Evolutionary conservation across 352 stramenopile species (phyloP).

Genomic region (Nothophytophthora sp.): DNA sequence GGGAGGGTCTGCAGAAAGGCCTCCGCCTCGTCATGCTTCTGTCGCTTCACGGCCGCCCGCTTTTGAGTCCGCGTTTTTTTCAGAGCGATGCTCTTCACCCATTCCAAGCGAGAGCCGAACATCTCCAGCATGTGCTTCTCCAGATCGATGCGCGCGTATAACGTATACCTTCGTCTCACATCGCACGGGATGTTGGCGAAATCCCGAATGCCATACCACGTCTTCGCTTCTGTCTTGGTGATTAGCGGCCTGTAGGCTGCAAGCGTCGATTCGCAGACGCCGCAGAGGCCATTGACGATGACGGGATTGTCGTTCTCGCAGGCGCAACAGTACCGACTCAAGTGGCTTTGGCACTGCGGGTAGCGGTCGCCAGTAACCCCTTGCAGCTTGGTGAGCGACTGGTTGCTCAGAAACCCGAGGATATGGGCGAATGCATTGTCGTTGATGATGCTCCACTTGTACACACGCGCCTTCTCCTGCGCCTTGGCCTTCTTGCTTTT

Average conservation of each 20-base stretch:
- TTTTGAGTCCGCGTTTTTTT: conserved; percentile 5
- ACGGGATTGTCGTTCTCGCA: conserved; percentile 33
- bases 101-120: conserved; percentile 19
- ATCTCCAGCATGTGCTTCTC: conserved; percentile 16
- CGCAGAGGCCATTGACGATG: conserved; percentile 8
- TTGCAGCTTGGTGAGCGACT: conserved; percentile 33
- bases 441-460: conserved; percentile 20
- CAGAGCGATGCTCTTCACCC: conserved; percentile 14
- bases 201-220: conserved; percentile 13
- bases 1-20: conserved; percentile 9
- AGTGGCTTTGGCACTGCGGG: conserved; percentile 6
- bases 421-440: conserved; percentile 13
- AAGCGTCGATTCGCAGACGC: conserved; percentile 4
- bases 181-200: conserved; percentile 7
- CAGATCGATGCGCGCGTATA: conserved; percentile 15
- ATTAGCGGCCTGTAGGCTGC: conserved; percentile 12
- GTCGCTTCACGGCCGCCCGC: conserved; percentile 1
- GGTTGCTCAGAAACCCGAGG: conserved; percentile 24
- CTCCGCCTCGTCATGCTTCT: conserved; percentile 6
- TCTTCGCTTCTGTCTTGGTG: conserved; percentile 13
- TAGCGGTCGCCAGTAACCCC: conserved; percentile 21
- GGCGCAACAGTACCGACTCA: conserved; percentile 17
- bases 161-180: conserved; percentile 9
- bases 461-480: conserved; percentile 5
- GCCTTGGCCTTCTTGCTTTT: conserved; percentile 7